phyloP scores from a whole-genome alignment of 2,329 filamentous ascomycete species.

The Aspergillus arachidicola region DNA sequence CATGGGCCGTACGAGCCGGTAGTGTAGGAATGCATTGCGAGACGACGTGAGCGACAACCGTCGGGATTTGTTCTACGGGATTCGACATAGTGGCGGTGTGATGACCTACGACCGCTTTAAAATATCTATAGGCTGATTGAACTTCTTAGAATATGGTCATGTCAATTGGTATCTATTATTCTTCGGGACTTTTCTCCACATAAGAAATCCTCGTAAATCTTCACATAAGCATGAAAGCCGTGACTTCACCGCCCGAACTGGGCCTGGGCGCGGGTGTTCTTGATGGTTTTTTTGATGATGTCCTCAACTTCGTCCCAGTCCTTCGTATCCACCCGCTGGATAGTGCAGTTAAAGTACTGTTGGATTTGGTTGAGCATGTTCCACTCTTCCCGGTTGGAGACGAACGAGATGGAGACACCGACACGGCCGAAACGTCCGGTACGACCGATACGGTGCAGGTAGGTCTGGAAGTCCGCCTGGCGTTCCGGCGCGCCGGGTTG shows the following conservation, averaged over 20 bases:
- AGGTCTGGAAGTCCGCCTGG: constrained; percentile 85
- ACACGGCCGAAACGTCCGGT: constrained; percentile 96
- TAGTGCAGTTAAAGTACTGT: constrained; percentile 74
- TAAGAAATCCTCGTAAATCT: constrained; percentile 31
- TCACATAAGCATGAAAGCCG: constrained; percentile 20
- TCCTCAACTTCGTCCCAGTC: constrained; percentile 92
- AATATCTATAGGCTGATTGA: not conserved
- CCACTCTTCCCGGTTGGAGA: constrained; percentile 83
- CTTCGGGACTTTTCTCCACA: constrained; percentile 21
- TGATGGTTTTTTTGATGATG: constrained; percentile 79
- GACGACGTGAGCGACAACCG: too few relatives aligned
- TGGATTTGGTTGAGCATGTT: constrained; percentile 78
- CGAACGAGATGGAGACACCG: constrained; percentile 92
- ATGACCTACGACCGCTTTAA: too few relatives aligned
- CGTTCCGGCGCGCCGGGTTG: constrained; percentile 61
- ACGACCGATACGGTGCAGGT: constrained; percentile 95
- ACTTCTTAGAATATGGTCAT: not conserved
- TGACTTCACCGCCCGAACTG: constrained; percentile 32
- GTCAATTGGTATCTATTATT: constrained; percentile 38
- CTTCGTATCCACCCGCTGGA: constrained; percentile 77
- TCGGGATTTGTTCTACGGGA: too few relatives aligned
- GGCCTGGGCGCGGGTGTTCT: constrained; percentile 50
- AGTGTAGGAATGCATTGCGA: too few relatives aligned
- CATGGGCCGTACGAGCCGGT: too few relatives aligned
- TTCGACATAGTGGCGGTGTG: too few relatives aligned